Conservation (phyloP, 768 basidiomycete species). For the Dentipellis fragilis region DNA sequence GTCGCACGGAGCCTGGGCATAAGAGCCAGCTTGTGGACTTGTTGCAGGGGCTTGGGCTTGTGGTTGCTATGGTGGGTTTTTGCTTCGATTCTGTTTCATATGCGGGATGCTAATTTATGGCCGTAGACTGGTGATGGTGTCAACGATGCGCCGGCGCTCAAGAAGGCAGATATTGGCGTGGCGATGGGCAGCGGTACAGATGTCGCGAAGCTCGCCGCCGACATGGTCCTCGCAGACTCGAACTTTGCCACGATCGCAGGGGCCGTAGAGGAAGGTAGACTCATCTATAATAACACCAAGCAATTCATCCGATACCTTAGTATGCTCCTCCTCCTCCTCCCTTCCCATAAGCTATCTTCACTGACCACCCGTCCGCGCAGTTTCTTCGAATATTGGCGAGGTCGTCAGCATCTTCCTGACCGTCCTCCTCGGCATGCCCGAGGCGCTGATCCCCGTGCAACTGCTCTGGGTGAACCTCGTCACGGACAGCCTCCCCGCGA, state of each 20-base stretch:
- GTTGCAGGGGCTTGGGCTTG: conserved; percentile 81
- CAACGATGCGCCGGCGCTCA: conserved; percentile 94
- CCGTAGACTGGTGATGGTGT: conserved; percentile 90
- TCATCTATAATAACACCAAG: conserved; percentile 99
- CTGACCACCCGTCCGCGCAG: conserved; percentile 22
- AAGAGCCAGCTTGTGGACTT: conserved; percentile 93
- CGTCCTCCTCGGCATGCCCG: conserved; percentile 97
- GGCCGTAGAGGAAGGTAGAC: conserved; percentile 93
- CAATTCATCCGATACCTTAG: conserved; percentile 99
- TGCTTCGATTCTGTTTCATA: conserved; percentile 4
- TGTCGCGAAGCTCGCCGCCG: conserved; percentile 94
- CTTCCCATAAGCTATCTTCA: conserved; percentile 6
- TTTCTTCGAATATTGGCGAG: conserved; percentile 96
- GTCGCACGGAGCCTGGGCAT: conserved; percentile 89
- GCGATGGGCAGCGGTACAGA: conserved; percentile 99
- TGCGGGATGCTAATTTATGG: conserved; percentile 5
- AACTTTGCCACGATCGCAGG: conserved; percentile 97
- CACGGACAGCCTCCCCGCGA: conserved; percentile 93
- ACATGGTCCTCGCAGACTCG: conserved; percentile 95
- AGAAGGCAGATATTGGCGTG: conserved; percentile 95
- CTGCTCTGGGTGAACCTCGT: conserved; percentile 98
- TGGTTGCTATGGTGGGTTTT: conserved; percentile 82
- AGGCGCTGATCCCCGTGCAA: conserved; percentile 95
- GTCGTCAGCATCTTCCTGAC: conserved; percentile 97
- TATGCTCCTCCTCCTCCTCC: conserved; percentile 20